Percentiles rank a stretch among this genome's conserved stretches.
These are phyloP conservation scores for Russula ochroleuca DNA, from an alignment of 768 basidiomycete species.

Conservation along the genomic window DNA sequence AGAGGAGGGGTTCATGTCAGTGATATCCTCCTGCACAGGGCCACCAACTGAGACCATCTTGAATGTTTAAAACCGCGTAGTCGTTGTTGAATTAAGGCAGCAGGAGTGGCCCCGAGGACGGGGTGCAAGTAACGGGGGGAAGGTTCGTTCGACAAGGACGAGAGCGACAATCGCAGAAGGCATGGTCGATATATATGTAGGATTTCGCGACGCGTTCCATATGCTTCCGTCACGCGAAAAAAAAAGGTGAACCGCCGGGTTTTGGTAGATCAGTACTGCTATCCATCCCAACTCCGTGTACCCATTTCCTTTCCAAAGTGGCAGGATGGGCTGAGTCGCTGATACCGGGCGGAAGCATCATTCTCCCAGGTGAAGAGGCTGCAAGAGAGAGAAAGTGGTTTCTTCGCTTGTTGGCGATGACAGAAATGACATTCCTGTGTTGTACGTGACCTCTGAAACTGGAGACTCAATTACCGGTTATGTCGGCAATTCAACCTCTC, in stretches of 20 bases:
- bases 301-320: neutral
- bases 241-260: neutral
- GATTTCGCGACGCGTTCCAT: neutral
- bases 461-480: too few relatives aligned
- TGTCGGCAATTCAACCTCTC: too few relatives aligned
- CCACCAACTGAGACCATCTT: neutral
- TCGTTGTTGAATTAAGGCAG: constrained; percentile 11
- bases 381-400: too few relatives aligned
- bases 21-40: neutral
- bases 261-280: neutral
- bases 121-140: neutral
- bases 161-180: neutral
- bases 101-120: neutral
- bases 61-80: neutral
- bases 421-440: too few relatives aligned
- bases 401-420: too few relatives aligned
- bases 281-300: neutral
- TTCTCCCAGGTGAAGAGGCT: neutral
- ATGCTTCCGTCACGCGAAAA: neutral
- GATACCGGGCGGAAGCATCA: too few relatives aligned
- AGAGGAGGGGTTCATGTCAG: constrained; percentile 29
- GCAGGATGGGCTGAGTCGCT: neutral
- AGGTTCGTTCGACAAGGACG: neutral
- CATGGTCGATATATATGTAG: neutral
- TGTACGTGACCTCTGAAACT: too few relatives aligned